Percentiles rank a stretch among this genome's conserved stretches.
Evolutionary conservation across 2,329 filamentous ascomycete genomes (phyloP).

Genomic region (Beauveria pseudobassiana): DNA sequence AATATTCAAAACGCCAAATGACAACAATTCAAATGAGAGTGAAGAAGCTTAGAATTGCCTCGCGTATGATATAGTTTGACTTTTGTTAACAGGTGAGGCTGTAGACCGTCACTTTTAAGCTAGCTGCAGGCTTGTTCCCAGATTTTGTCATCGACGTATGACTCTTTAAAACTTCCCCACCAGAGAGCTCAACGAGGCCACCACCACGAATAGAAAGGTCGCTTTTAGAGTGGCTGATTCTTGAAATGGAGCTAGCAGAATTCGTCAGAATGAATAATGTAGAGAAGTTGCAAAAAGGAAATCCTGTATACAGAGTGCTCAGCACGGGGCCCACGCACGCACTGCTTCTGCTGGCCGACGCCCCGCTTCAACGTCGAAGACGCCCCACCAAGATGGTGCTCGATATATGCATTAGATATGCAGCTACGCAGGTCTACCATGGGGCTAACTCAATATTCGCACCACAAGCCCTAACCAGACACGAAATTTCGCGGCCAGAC

Average conservation of each 20-base stretch:
- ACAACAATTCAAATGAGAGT: not conserved
- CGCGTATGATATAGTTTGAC: not conserved
- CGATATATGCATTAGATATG: conserved; percentile 22
- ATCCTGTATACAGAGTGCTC: conserved; percentile 1
- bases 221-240: not conserved
- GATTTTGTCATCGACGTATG: conserved; percentile 8
- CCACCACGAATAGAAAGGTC: not conserved
- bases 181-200: not conserved
- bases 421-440: conserved; percentile 18
- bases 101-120: not conserved
- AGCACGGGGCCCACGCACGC: conserved; percentile 11
- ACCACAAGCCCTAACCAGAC: conserved; percentile 33
- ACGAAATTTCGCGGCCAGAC: conserved; percentile 27
- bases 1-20: conserved; percentile 1
- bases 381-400: conserved; percentile 16
- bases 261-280: conserved; percentile 10
- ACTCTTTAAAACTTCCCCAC: conserved; percentile 10
- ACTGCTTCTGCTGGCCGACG: conserved; percentile 2
- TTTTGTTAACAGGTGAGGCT: not conserved
- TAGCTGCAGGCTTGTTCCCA: not conserved
- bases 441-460: conserved; percentile 21
- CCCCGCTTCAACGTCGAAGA: conserved; percentile 20
- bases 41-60: not conserved
- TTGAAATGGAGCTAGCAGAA: not conserved
- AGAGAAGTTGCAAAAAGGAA: not conserved